Conservation (phyloP, 2,329 filamentous ascomycete genomes). For the Magnaporthales sp. region DNA sequence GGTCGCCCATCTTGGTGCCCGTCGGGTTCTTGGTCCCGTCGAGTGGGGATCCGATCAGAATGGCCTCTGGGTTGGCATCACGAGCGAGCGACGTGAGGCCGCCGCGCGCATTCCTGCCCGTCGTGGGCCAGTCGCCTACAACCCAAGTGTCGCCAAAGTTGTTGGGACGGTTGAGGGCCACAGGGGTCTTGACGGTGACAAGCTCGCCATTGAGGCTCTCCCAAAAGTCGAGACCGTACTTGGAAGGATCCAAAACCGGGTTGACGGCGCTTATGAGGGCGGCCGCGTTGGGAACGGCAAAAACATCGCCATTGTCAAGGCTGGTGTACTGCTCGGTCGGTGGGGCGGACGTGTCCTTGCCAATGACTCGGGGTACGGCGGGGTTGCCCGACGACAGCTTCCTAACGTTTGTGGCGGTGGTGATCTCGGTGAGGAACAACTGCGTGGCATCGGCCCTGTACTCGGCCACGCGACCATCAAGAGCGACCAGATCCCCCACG, state of each 20-base stretch:
- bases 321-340: slow-evolving; percentile 53
- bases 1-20: slow-evolving; percentile 55
- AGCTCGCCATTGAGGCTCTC: slow-evolving; percentile 60
- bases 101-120: slow-evolving; percentile 53
- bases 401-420: not conserved
- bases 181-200: slow-evolving; percentile 51
- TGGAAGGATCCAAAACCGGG: slow-evolving; percentile 48
- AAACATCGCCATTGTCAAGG: slow-evolving; percentile 58
- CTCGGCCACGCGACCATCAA: slow-evolving; percentile 53
- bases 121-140: slow-evolving; percentile 53
- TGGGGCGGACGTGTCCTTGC: slow-evolving; percentile 44
- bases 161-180: slow-evolving; percentile 52
- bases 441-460: slow-evolving; percentile 34
- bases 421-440: slow-evolving; percentile 54
- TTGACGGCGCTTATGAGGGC: slow-evolving; percentile 49
- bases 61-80: slow-evolving; percentile 62
- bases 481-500: slow-evolving; percentile 52
- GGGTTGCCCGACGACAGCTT: slow-evolving; percentile 5
- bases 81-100: slow-evolving; percentile 47
- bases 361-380: slow-evolving; percentile 45
- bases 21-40: slow-evolving; percentile 54
- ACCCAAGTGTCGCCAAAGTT: slow-evolving; percentile 62
- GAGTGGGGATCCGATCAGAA: slow-evolving; percentile 55
- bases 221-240: slow-evolving; percentile 67
- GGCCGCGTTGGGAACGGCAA: slow-evolving; percentile 54